phyloP scores from a whole-genome alignment of 331 rosid genomes.

The Quercus lobata region DNA sequence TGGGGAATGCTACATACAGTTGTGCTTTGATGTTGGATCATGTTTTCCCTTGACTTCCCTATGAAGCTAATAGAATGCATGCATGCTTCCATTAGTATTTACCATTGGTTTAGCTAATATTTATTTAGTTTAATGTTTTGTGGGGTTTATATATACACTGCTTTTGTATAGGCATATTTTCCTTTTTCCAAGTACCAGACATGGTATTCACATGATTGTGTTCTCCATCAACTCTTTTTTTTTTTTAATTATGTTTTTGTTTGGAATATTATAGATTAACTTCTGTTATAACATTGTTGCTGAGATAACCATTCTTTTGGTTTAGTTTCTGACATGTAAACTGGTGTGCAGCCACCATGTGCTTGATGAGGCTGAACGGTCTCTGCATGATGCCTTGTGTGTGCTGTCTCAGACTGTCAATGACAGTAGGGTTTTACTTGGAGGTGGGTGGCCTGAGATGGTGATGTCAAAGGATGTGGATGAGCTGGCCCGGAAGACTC shows the following conservation, averaged over 20 bases:
- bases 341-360: constrained; percentile 78
- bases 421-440: constrained; percentile 93
- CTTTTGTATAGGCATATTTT: not conserved
- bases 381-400: constrained; percentile 95
- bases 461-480: constrained; percentile 93
- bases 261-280: not conserved
- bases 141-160: not conserved
- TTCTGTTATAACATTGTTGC: not conserved
- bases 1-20: not conserved
- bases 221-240: not conserved
- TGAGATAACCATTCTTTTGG: not conserved
- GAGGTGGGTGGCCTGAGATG: constrained; percentile 99
- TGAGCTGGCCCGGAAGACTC: constrained; percentile 83
- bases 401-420: constrained; percentile 95
- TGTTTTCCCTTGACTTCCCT: not conserved
- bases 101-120: not conserved
- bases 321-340: not conserved
- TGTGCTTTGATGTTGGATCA: not conserved
- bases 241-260: not conserved
- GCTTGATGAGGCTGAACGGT: constrained; percentile 98
- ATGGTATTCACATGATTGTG: not conserved
- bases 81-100: not conserved
- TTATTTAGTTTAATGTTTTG: not conserved
- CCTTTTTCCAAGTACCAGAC: not conserved
- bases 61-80: not conserved